These are phyloP conservation scores for Neurospora tetraspora DNA, from an alignment of 495 filamentous ascomycete genomes.

Conservation along the genomic window DNA sequence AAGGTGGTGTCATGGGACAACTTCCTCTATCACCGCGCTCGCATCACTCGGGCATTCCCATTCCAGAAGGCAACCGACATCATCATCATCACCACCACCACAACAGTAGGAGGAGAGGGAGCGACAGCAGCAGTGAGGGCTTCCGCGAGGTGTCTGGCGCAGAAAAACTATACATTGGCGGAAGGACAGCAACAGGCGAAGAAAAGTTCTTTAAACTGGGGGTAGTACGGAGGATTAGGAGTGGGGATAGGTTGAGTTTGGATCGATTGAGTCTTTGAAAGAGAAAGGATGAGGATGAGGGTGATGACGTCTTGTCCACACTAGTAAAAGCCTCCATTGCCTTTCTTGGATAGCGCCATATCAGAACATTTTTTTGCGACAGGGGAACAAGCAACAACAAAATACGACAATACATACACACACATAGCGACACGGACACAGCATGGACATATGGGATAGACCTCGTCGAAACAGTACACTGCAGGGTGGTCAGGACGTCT, in stretches of 20 bases:
- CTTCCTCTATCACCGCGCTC: slow-evolving; percentile 33
- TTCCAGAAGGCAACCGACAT: slow-evolving; percentile 23
- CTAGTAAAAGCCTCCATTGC: not conserved
- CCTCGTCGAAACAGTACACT: not conserved
- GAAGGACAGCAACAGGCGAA: slow-evolving; percentile 72
- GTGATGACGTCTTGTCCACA: not conserved
- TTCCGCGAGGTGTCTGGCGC: slow-evolving; percentile 67
- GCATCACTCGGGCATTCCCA: slow-evolving; percentile 26
- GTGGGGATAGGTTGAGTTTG: slow-evolving; percentile 44
- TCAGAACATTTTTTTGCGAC: not conserved
- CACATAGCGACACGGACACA: not conserved
- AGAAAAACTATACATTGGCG: slow-evolving; percentile 83
- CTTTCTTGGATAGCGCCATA: not conserved
- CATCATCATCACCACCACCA: not conserved
- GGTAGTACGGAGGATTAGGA: slow-evolving; percentile 44
- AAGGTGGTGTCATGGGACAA: slow-evolving; percentile 30
- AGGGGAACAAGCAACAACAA: not conserved
- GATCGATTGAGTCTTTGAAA: slow-evolving; percentile 48
- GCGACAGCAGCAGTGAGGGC: slow-evolving; percentile 66
- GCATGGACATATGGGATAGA: not conserved
- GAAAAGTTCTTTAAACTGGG: slow-evolving; percentile 74
- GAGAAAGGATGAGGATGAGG: not conserved
- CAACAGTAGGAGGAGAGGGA: slow-evolving; percentile 53
- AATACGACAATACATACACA: not conserved
- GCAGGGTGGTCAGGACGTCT: not conserved